Conservation (phyloP, 208 protist genomes). For the Histomonas meleagridis region DNA sequence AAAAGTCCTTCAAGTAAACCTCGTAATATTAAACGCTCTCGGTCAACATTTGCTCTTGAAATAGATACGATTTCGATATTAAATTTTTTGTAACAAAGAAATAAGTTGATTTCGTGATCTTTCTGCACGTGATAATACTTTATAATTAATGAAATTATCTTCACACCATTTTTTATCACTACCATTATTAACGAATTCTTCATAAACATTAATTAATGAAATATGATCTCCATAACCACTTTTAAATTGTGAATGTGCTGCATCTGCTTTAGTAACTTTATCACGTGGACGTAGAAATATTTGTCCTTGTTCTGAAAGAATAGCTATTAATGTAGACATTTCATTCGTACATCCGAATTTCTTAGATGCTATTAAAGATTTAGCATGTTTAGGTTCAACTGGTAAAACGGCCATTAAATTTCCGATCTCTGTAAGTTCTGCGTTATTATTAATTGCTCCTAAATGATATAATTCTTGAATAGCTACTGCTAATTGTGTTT, state of each 20-base stretch:
- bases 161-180: not conserved
- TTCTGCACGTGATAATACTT: not conserved
- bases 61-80: not conserved
- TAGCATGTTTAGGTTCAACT: conserved; percentile 87
- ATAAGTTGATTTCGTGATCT: not conserved
- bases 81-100: not conserved
- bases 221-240: conserved; percentile 67
- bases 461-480: conserved; percentile 87
- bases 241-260: conserved; percentile 51
- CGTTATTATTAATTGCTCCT: conserved; percentile 89
- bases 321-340: conserved; percentile 54
- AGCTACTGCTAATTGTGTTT: conserved; percentile 70
- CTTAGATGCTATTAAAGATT: conserved; percentile 58
- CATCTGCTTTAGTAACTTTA: conserved; percentile 61
- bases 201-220: conserved; percentile 72
- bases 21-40: not conserved
- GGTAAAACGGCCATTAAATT: conserved; percentile 93
- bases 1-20: not conserved
- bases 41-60: not conserved
- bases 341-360: conserved; percentile 64
- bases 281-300: conserved; percentile 83
- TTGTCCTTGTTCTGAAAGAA: conserved; percentile 44
- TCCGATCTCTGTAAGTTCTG: conserved; percentile 78
- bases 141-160: conserved; percentile 26
- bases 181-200: conserved; percentile 60